These are phyloP conservation scores for Eucalyptus cloeziana DNA, from an alignment of 345 rosid species.

Conservation along the genomic window DNA sequence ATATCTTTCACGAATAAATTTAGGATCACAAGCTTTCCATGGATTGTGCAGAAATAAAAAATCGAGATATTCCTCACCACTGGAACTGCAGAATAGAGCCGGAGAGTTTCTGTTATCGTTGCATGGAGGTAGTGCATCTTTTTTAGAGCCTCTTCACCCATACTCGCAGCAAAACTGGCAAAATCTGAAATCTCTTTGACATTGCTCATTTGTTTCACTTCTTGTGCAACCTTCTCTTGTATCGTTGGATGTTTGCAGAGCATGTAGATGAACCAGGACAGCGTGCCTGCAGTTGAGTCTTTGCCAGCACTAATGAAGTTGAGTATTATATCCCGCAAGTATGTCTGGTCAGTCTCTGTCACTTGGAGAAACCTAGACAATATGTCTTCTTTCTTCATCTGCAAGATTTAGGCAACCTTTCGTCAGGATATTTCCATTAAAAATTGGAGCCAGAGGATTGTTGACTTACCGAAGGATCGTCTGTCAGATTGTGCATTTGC, in stretches of 20 bases:
- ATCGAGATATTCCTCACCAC: constrained; percentile 20
- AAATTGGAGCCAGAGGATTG: background rate
- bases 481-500: constrained; percentile 14
- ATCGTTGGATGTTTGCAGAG: constrained; percentile 34
- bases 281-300: constrained; percentile 48
- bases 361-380: constrained; percentile 46
- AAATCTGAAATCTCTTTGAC: background rate
- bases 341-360: constrained; percentile 16
- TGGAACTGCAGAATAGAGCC: constrained; percentile 49
- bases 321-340: constrained; percentile 43
- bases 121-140: constrained; percentile 54
- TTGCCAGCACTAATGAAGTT: constrained; percentile 56
- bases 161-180: constrained; percentile 7
- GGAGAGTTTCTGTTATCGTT: constrained; percentile 43
- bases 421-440: background rate
- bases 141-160: constrained; percentile 28
- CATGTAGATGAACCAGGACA: constrained; percentile 47
- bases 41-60: background rate
- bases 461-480: constrained; percentile 23
- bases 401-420: background rate
- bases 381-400: constrained; percentile 46
- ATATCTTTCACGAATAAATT: background rate
- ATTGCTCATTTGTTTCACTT: constrained; percentile 12
- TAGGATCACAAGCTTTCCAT: background rate
- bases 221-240: constrained; percentile 35